Conservation (phyloP, 2,329 filamentous ascomycete species). For the Verticillium klebahnii region DNA sequence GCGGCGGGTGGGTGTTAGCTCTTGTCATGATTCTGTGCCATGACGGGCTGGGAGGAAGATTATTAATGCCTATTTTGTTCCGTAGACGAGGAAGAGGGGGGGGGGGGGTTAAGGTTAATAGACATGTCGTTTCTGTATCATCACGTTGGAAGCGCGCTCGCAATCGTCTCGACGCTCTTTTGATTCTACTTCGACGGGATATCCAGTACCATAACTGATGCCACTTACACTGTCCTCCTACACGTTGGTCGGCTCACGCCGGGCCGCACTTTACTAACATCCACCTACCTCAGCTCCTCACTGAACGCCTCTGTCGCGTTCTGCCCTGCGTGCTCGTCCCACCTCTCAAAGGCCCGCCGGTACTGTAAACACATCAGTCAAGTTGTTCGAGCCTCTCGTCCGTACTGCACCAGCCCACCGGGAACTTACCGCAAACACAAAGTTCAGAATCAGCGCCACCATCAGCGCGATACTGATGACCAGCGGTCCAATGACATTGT, state of each 20-base stretch:
- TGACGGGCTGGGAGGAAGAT: no score
- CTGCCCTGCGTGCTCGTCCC: neutral
- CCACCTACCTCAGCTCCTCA: neutral
- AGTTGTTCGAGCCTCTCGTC: neutral
- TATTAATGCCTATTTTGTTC: neutral
- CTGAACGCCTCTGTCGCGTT: neutral
- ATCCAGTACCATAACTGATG: neutral
- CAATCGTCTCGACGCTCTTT: neutral
- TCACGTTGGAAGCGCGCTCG: no score
- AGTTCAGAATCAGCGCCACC: conserved; percentile 77
- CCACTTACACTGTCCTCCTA: neutral
- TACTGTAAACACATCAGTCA: neutral
- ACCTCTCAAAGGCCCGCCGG: neutral
- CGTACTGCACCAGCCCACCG: neutral
- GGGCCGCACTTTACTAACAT: neutral
- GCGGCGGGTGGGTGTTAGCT: conserved; percentile 13
- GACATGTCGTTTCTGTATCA: no score
- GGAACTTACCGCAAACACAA: conserved; percentile 70
- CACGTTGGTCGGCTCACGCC: neutral
- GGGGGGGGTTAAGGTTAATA: no score
- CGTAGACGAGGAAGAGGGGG: no score
- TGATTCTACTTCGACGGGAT: neutral
- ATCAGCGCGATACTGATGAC: conserved; percentile 77
- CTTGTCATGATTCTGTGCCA: no score
- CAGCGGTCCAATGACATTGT: conserved; percentile 80